Evolutionary conservation across 805 yeast species (phyloP).

Genomic region (Metschnikowia reukaufii): DNA sequence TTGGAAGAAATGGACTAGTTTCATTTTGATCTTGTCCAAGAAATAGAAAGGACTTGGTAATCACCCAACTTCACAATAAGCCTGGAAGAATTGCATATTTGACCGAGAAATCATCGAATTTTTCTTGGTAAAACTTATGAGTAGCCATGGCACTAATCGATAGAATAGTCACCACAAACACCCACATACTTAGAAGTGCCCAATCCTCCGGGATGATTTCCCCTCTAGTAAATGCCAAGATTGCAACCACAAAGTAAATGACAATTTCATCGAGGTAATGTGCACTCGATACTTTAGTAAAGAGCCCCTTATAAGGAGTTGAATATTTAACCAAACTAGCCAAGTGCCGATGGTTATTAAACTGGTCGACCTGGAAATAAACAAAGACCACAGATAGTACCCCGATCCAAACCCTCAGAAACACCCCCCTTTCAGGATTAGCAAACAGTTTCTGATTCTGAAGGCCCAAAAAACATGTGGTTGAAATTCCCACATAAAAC

Average conservation of each 20-base stretch:
- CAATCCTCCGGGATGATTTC: conserved; percentile 18
- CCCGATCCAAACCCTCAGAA: not conserved
- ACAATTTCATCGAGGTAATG: conserved; percentile 69
- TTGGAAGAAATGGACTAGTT: too few relatives aligned
- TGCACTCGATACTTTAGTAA: conserved; percentile 55
- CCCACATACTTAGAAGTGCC: conserved; percentile 25
- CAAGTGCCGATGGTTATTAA: conserved; percentile 49
- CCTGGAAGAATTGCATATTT: conserved; percentile 40
- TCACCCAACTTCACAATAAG: not conserved
- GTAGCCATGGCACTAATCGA: conserved; percentile 56
- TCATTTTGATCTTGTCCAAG: too few relatives aligned
- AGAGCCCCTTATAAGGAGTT: conserved; percentile 52
- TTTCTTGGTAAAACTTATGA: conserved; percentile 43
- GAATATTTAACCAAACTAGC: conserved; percentile 54
- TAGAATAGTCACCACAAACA: conserved; percentile 48
- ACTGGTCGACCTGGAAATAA: conserved; percentile 53
- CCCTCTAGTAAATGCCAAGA: conserved; percentile 17
- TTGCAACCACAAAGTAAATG: conserved; percentile 46
- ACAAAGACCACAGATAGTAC: conserved; percentile 21
- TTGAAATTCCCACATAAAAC: conserved; percentile 53
- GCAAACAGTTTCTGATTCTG: not conserved
- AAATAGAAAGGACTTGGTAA: too few relatives aligned
- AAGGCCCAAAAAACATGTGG: conserved; percentile 25
- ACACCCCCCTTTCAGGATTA: not conserved
- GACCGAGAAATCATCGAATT: conserved; percentile 28